Evolutionary conservation across 2,329 filamentous ascomycete species (phyloP).

Genomic region (Stromatinia cepivora): DNA sequence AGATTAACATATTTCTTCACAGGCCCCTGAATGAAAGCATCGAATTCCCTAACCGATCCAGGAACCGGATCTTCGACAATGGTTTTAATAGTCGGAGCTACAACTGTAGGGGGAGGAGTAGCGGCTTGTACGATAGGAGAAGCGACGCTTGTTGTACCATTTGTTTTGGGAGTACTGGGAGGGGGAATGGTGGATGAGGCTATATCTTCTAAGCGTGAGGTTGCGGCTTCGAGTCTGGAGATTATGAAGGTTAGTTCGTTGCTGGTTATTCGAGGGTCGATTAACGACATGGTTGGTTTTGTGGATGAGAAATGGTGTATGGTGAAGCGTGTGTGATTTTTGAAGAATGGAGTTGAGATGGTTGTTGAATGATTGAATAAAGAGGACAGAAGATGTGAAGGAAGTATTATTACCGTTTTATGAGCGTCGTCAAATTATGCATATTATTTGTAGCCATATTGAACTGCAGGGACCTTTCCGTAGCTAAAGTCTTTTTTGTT

Average conservation of each 20-base stretch:
- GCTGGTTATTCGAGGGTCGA: conserved; percentile 32
- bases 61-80: conserved; percentile 59
- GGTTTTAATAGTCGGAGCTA: conserved; percentile 30
- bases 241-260: conserved; percentile 41
- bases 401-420: conserved; percentile 77
- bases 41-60: conserved; percentile 83
- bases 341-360: background rate
- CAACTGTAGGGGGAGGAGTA: conserved; percentile 25
- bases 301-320: conserved; percentile 4
- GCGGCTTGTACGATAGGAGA: conserved; percentile 35
- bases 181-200: conserved; percentile 72
- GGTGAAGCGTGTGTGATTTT: background rate
- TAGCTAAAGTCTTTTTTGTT: background rate
- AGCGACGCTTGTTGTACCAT: conserved; percentile 42
- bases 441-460: conserved; percentile 78
- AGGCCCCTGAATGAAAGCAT: conserved; percentile 70
- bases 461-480: conserved; percentile 27
- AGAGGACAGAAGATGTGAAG: conserved; percentile 24
- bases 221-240: conserved; percentile 90
- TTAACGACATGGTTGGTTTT: conserved; percentile 32
- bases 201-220: conserved; percentile 93
- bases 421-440: conserved; percentile 95
- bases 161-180: conserved; percentile 49
- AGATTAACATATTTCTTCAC: conserved; percentile 76
- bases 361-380: background rate